phyloP scores from a whole-genome alignment of 1,139 yeast genomes.

The Blastobotrys proliferans region DNA sequence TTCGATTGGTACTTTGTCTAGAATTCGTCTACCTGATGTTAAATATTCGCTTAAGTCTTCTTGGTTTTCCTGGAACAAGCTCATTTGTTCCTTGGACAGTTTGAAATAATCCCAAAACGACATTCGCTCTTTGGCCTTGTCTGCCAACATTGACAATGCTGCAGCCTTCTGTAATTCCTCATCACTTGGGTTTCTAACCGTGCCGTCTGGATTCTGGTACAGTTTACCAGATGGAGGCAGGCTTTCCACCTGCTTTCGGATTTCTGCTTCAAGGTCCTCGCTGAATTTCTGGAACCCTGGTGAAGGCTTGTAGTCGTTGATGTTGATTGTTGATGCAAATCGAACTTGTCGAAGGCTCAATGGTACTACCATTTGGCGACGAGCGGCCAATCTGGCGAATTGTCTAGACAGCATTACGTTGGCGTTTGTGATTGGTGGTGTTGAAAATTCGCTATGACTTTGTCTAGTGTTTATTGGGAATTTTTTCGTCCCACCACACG shows the following conservation, averaged over 20 bases:
- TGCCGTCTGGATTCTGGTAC: conserved; percentile 74
- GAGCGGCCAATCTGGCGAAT: conserved; percentile 3
- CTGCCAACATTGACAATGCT: conserved; percentile 58
- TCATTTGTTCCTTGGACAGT: conserved; percentile 55
- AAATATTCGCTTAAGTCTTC: conserved; percentile 58
- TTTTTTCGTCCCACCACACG: background rate
- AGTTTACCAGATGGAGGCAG: conserved; percentile 37
- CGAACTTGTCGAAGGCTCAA: conserved; percentile 2
- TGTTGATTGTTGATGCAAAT: conserved; percentile 15
- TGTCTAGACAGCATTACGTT: conserved; percentile 9
- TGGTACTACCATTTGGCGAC: background rate
- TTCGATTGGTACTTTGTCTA: conserved; percentile 81
- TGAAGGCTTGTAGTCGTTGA: conserved; percentile 22
- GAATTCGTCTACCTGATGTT: conserved; percentile 57
- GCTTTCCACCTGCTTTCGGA: conserved; percentile 29
- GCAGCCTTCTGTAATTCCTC: conserved; percentile 71
- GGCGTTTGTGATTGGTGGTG: background rate
- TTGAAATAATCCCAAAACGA: conserved; percentile 56
- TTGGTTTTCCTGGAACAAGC: conserved; percentile 58
- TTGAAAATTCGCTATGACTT: background rate
- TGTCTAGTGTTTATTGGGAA: background rate
- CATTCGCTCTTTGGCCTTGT: conserved; percentile 42
- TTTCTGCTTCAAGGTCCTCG: conserved; percentile 31
- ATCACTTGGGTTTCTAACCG: conserved; percentile 68
- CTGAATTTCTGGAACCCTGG: conserved; percentile 27